phyloP scores from a whole-genome alignment of 169 alveolate species.

The Plasmodium vivax region DNA sequence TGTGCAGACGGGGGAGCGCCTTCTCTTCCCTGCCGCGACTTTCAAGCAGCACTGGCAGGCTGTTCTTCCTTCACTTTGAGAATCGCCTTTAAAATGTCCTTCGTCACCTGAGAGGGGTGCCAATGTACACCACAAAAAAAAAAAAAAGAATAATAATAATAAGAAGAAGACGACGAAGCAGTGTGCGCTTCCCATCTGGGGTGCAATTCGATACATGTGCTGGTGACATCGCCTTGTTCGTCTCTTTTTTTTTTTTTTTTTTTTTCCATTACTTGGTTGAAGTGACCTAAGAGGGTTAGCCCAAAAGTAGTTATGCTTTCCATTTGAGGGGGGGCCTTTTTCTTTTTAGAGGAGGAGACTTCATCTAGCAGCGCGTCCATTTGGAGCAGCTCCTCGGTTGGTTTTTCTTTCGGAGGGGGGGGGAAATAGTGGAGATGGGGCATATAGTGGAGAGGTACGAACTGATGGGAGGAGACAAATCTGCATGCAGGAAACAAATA shows the following conservation, averaged over 20 bases:
- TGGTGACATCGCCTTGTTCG: not conserved
- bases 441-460: not conserved
- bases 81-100: slow-evolving; percentile 21
- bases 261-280: slow-evolving; percentile 36
- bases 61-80: slow-evolving; percentile 43
- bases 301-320: slow-evolving; percentile 60
- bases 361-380: slow-evolving; percentile 3
- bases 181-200: not conserved
- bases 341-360: not conserved
- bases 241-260: not conserved
- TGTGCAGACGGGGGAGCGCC: not conserved
- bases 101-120: not conserved
- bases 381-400: slow-evolving; percentile 3
- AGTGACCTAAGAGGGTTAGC: slow-evolving; percentile 31
- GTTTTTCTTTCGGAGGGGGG: slow-evolving; percentile 23
- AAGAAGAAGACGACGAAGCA: too few species aligned
- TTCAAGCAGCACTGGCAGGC: not conserved
- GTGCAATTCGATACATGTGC: not conserved
- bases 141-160: not conserved
- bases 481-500: not conserved
- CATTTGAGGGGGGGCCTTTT: slow-evolving; percentile 11
- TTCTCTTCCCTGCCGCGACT: not conserved
- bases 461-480: not conserved
- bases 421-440: not conserved
- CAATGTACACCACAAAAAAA: not conserved